Conservation (phyloP, 208 protist species). For the Angomonas ambiguus region DNA sequence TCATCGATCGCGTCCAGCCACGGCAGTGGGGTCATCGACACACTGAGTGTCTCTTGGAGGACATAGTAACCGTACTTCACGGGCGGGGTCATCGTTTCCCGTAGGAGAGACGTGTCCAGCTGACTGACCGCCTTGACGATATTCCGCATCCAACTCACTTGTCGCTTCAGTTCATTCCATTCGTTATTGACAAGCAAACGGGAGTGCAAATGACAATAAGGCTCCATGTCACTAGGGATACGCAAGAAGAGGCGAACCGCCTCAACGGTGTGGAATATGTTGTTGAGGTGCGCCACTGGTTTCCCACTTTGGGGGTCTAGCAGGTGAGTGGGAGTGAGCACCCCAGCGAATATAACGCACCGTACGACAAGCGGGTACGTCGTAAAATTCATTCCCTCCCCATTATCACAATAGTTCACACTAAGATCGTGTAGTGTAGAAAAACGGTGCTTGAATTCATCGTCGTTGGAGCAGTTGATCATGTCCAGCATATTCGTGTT, state of each 20-base stretch:
- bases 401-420: conserved; percentile 16
- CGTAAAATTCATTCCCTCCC: not conserved
- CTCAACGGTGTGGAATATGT: conserved; percentile 21
- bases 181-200: conserved; percentile 55
- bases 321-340: conserved; percentile 43
- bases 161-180: conserved; percentile 18
- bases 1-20: conserved; percentile 41
- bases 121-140: conserved; percentile 32
- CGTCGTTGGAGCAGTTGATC: conserved; percentile 15
- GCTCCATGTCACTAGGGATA: conserved; percentile 34
- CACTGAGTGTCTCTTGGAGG: conserved; percentile 56
- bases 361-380: conserved; percentile 49
- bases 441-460: not conserved
- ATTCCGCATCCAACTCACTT: conserved; percentile 33
- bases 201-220: conserved; percentile 63
- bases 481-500: conserved; percentile 8
- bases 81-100: conserved; percentile 29
- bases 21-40: conserved; percentile 49
- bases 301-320: conserved; percentile 10
- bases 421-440: conserved; percentile 2
- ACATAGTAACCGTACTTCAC: conserved; percentile 75
- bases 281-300: not conserved
- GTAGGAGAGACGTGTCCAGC: conserved; percentile 14
- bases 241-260: conserved; percentile 22
- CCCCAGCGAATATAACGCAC: conserved; percentile 39